Evolutionary conservation across 2,329 filamentous ascomycete species (phyloP).

Genomic region (Gnomoniopsis smithogilvyi): DNA sequence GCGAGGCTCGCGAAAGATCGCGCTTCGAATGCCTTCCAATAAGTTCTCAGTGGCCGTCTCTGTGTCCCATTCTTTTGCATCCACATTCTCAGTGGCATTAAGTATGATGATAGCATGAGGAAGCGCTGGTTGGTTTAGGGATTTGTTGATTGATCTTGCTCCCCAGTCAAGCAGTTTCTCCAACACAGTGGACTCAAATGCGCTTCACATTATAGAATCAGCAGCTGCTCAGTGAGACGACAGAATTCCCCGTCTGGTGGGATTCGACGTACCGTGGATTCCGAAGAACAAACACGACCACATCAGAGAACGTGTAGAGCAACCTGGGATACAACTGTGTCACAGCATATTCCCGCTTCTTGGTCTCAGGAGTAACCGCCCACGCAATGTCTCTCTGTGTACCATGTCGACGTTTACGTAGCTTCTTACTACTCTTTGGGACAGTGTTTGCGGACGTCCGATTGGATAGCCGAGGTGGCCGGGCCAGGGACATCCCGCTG

Average conservation of each 20-base stretch:
- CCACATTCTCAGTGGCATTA: conserved; percentile 40
- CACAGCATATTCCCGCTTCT: conserved; percentile 31
- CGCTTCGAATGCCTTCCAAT: conserved; percentile 26
- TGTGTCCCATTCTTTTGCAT: conserved; percentile 39
- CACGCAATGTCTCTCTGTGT: conserved; percentile 20
- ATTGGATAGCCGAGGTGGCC: not conserved
- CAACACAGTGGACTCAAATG: no score
- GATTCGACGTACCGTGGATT: conserved; percentile 23
- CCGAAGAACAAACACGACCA: conserved; percentile 36
- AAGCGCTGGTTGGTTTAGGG: conserved; percentile 49
- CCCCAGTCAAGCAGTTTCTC: conserved; percentile 43
- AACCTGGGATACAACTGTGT: conserved; percentile 35
- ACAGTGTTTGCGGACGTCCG: no score
- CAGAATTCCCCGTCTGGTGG: no score
- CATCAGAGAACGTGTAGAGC: conserved; percentile 39
- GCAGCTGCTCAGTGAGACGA: no score
- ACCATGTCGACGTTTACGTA: no score
- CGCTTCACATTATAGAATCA: no score
- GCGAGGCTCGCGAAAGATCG: conserved; percentile 21
- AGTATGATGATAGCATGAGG: conserved; percentile 53
- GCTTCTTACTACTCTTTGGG: no score
- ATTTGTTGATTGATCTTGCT: conserved; percentile 41
- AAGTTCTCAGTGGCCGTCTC: conserved; percentile 31
- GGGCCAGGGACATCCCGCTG: not conserved
- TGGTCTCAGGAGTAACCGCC: conserved; percentile 23